These are phyloP conservation scores for Dalbergia cultrata DNA, from an alignment of 306 rosid genomes.

Conservation along the genomic window DNA sequence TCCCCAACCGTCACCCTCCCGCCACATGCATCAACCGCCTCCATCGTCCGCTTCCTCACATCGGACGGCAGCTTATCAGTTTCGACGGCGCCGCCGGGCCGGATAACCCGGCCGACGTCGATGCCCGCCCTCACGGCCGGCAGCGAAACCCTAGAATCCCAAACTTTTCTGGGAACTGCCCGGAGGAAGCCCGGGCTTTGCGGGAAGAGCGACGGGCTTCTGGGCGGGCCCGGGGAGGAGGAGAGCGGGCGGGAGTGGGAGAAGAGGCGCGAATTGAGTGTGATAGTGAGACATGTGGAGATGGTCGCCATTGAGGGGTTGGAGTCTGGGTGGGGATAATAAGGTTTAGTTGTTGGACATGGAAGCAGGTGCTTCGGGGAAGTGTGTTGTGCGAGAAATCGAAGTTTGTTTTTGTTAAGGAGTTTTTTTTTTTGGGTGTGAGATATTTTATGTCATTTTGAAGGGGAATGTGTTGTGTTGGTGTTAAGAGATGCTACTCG, in stretches of 20 bases:
- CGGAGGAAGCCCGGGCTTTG: constrained; percentile 54
- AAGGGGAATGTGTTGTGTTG: too few species aligned
- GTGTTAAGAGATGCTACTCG: not conserved
- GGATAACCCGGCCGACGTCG: constrained; percentile 58
- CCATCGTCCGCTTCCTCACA: constrained; percentile 94
- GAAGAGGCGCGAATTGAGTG: constrained; percentile 54
- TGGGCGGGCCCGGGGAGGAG: constrained; percentile 34
- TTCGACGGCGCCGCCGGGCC: constrained; percentile 82
- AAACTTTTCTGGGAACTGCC: constrained; percentile 42
- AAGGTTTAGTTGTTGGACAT: constrained; percentile 46
- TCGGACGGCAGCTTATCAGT: constrained; percentile 75
- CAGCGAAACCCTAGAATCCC: constrained; percentile 56
- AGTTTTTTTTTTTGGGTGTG: not conserved
- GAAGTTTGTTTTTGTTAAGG: too few species aligned
- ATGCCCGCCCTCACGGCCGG: constrained; percentile 55
- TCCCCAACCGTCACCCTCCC: constrained; percentile 94
- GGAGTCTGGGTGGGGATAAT: not conserved
- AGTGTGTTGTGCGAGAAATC: not conserved
- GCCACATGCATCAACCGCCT: constrained; percentile 81
- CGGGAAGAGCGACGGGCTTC: constrained; percentile 27
- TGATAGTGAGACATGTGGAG: constrained; percentile 69
- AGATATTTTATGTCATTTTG: not conserved
- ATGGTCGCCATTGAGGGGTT: constrained; percentile 66
- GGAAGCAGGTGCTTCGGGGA: not conserved
- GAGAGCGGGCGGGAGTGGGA: constrained; percentile 37